Conservation (phyloP, 768 basidiomycete species). For the Coprinopsis sp. region DNA sequence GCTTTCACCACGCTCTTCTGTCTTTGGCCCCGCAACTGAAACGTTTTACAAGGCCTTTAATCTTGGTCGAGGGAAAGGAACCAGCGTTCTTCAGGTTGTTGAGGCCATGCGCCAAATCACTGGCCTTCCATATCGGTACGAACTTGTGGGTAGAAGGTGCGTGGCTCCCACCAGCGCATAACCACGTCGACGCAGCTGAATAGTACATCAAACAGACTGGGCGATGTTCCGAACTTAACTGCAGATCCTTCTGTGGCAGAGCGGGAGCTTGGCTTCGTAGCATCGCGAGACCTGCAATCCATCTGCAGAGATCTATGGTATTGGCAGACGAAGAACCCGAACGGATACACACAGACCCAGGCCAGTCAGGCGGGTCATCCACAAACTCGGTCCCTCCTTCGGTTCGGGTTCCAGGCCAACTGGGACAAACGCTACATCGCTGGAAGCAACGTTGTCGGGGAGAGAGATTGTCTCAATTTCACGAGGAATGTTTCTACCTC, state of each 20-base stretch:
- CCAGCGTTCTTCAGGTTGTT: conserved; percentile 90
- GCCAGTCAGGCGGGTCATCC: not conserved
- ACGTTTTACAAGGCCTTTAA: conserved; percentile 91
- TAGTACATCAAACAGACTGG: conserved; percentile 49
- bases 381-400: not conserved
- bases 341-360: conserved; percentile 52
- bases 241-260: conserved; percentile 90
- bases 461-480: no score
- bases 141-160: conserved; percentile 87
- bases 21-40: conserved; percentile 54
- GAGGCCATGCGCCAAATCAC: conserved; percentile 93
- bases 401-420: no score
- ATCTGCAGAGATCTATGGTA: conserved; percentile 99
- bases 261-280: conserved; percentile 90
- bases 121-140: conserved; percentile 82
- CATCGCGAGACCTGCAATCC: conserved; percentile 71
- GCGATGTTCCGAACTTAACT: conserved; percentile 95
- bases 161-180: conserved; percentile 22
- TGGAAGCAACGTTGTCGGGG: no score
- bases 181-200: conserved; percentile 10
- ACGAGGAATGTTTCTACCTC: no score
- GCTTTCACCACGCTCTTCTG: conserved; percentile 51
- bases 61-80: conserved; percentile 88
- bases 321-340: conserved; percentile 92
- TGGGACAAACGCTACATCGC: no score